Percentiles rank a stretch among this genome's conserved stretches.
phyloP scores from a whole-genome alignment of 148 eudicot genomes.

The Polygonum aviculare region DNA sequence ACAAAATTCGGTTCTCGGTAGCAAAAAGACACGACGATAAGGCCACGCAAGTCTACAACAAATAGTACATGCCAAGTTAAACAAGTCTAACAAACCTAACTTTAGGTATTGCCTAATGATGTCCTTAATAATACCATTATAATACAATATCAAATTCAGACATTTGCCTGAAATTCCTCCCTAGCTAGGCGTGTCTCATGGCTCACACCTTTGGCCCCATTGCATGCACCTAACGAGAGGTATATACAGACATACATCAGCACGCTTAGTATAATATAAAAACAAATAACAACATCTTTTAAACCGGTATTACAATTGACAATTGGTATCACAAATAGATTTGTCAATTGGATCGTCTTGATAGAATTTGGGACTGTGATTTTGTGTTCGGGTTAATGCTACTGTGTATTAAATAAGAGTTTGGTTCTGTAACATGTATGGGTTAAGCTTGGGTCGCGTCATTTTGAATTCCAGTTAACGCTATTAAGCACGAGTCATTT shows the following conservation, averaged over 20 bases:
- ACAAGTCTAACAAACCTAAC: neutral
- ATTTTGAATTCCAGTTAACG: too few relatives aligned
- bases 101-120: neutral
- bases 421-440: too few relatives aligned
- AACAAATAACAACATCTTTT: too few relatives aligned
- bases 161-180: constrained; percentile 3
- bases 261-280: neutral
- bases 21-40: constrained; percentile 3
- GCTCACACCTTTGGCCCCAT: constrained; percentile 3
- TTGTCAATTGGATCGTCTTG: too few relatives aligned
- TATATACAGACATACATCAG: neutral
- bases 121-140: neutral
- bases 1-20: neutral
- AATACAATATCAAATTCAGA: neutral
- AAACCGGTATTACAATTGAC: too few relatives aligned
- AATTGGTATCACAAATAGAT: too few relatives aligned
- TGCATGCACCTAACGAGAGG: neutral
- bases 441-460: too few relatives aligned
- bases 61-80: neutral
- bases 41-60: neutral
- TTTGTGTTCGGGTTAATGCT: too few relatives aligned
- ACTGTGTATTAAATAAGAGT: too few relatives aligned
- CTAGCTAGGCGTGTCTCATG: neutral
- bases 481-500: too few relatives aligned
- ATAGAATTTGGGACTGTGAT: too few relatives aligned